These are phyloP conservation scores for Talaromyces albobiverticillius DNA, from an alignment of 2,329 filamentous ascomycete species.

Conservation along the genomic window DNA sequence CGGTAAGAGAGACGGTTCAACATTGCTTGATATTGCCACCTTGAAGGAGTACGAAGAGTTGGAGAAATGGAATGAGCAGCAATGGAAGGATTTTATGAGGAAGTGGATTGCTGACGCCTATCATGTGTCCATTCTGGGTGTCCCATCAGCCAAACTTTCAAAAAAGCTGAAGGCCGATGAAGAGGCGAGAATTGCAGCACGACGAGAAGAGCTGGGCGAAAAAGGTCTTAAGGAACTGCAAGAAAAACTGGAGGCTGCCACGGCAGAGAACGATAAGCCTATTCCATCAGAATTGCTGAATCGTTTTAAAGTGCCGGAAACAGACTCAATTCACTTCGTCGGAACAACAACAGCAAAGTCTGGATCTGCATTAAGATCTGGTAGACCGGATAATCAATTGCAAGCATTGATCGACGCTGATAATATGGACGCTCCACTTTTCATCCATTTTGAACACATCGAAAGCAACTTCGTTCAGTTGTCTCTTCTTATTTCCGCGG, in stretches of 20 bases:
- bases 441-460: slow-evolving; percentile 96
- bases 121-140: slow-evolving; percentile 84
- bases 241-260: slow-evolving; percentile 75
- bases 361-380: slow-evolving; percentile 71
- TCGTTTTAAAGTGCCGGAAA: slow-evolving; percentile 75
- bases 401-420: slow-evolving; percentile 75
- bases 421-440: slow-evolving; percentile 65
- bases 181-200: slow-evolving; percentile 70
- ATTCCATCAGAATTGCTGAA: slow-evolving; percentile 82
- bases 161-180: slow-evolving; percentile 80
- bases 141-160: slow-evolving; percentile 76
- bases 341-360: slow-evolving; percentile 79
- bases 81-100: slow-evolving; percentile 80
- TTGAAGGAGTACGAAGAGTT: slow-evolving; percentile 62
- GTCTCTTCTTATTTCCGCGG: slow-evolving; percentile 75
- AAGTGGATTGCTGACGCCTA: slow-evolving; percentile 83
- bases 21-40: slow-evolving; percentile 58
- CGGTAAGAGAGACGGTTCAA: slow-evolving; percentile 78
- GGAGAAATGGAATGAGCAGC: slow-evolving; percentile 73
- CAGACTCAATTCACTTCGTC: slow-evolving; percentile 93
- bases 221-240: slow-evolving; percentile 74
- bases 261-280: slow-evolving; percentile 80
- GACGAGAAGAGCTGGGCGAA: slow-evolving; percentile 75
- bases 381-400: slow-evolving; percentile 63
- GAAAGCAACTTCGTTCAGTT: slow-evolving; percentile 90